Conservation (phyloP, 345 rosid genomes). For the Ailanthus altissimus region DNA sequence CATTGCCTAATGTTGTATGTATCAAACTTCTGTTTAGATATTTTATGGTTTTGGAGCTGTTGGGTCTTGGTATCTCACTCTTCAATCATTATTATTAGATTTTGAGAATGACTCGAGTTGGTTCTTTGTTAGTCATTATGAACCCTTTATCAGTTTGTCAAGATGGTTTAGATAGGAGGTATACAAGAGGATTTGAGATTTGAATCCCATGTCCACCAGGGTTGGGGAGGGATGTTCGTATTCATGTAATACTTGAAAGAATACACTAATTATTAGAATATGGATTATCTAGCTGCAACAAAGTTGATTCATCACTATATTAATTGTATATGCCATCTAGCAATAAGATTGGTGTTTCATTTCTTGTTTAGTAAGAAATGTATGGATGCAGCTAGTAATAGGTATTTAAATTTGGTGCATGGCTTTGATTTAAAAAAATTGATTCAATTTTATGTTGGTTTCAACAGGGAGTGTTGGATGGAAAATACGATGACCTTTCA, state of each 20-base stretch:
- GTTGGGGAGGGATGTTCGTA: no score
- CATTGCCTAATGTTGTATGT: not conserved
- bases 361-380: not conserved
- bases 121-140: not conserved
- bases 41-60: not conserved
- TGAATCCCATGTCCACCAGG: no score
- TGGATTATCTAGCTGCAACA: not conserved
- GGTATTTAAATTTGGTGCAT: not conserved
- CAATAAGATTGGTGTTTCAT: not conserved
- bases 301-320: not conserved
- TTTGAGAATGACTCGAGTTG: not conserved
- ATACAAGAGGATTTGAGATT: no score
- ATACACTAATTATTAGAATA: no score
- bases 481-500: slow-evolving; percentile 77
- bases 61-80: not conserved
- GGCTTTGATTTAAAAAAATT: not conserved
- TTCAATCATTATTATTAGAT: not conserved
- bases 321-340: not conserved
- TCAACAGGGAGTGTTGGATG: slow-evolving; percentile 79
- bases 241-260: no score
- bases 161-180: no score
- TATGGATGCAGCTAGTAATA: not conserved
- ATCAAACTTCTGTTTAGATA: not conserved
- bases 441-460: not conserved
- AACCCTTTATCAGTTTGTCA: not conserved